Conservation (phyloP, 768 basidiomycete species). For the Boletus rufocinnamomeus region DNA sequence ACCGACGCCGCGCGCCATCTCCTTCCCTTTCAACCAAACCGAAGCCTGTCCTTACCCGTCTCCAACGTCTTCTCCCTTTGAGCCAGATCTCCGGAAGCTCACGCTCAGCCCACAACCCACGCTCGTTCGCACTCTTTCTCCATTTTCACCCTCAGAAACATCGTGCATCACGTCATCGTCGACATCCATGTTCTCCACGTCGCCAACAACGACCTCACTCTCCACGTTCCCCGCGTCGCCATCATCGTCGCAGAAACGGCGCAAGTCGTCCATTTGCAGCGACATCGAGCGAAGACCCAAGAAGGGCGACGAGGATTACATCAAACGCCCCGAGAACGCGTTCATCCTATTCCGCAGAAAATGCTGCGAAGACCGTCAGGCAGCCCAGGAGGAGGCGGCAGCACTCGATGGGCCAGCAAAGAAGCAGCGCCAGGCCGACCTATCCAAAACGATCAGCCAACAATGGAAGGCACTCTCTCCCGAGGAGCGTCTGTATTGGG, state of each 20-base stretch:
- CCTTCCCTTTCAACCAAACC: constrained; percentile 42
- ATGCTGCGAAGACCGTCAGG: constrained; percentile 72
- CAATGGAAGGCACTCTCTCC: constrained; percentile 71
- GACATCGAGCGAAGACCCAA: constrained; percentile 50
- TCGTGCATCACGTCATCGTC: constrained; percentile 37
- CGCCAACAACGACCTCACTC: constrained; percentile 35
- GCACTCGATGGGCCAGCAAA: constrained; percentile 46
- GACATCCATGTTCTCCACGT: constrained; percentile 44
- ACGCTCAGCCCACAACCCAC: constrained; percentile 43
- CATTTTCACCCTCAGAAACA: constrained; percentile 35
- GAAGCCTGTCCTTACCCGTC: constrained; percentile 63
- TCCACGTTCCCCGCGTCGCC: constrained; percentile 38
- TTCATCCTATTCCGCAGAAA: constrained; percentile 84
- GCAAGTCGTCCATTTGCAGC: constrained; percentile 51
- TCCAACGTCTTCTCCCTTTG: constrained; percentile 70
- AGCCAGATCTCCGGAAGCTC: constrained; percentile 59
- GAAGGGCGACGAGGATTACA: constrained; percentile 80
- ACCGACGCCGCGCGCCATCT: constrained; percentile 58
- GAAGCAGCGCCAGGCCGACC: constrained; percentile 77
- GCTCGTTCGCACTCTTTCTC: constrained; percentile 43
- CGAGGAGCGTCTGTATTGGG: constrained; percentile 74
- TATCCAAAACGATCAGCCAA: constrained; percentile 80
- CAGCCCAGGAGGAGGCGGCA: constrained; percentile 50
- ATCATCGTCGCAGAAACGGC: constrained; percentile 47
- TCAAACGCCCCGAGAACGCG: constrained; percentile 82